Percentiles rank a stretch among this genome's conserved stretches.
Evolutionary conservation across 345 rosid genomes (phyloP).

Genomic region (Populus davidiana): DNA sequence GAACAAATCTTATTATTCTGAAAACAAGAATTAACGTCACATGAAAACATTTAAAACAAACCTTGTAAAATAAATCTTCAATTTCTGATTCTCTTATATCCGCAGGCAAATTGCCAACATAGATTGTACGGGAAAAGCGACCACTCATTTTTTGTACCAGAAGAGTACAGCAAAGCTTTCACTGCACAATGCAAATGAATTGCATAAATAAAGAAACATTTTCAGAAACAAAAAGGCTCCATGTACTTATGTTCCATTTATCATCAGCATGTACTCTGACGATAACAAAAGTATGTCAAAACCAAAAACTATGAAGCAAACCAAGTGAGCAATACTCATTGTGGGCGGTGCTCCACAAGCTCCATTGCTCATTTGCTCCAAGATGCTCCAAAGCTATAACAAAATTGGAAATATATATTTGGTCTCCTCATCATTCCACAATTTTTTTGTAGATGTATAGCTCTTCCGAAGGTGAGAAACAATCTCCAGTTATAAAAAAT

Average conservation of each 20-base stretch:
- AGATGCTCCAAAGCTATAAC: constrained; percentile 8
- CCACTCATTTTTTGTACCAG: constrained; percentile 67
- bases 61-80: constrained; percentile 97
- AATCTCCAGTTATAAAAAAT: not conserved
- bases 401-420: not conserved
- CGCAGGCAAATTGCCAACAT: constrained; percentile 92
- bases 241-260: constrained; percentile 26
- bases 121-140: constrained; percentile 93
- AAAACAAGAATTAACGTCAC: not conserved
- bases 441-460: not conserved
- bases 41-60: constrained; percentile 27
- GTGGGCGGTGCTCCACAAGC: constrained; percentile 1
- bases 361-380: constrained; percentile 2
- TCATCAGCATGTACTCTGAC: constrained; percentile 22
- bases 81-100: constrained; percentile 84
- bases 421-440: constrained; percentile 2
- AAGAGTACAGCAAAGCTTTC: constrained; percentile 7
- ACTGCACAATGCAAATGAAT: constrained; percentile 28
- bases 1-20: not conserved
- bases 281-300: not conserved
- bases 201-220: constrained; percentile 22
- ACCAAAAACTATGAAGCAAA: constrained; percentile 8
- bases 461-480: not conserved
- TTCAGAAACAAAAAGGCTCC: constrained; percentile 16
- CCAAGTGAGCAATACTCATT: constrained; percentile 9